phyloP scores from a whole-genome alignment of 768 basidiomycete species.

The Agrocybe pediades region DNA sequence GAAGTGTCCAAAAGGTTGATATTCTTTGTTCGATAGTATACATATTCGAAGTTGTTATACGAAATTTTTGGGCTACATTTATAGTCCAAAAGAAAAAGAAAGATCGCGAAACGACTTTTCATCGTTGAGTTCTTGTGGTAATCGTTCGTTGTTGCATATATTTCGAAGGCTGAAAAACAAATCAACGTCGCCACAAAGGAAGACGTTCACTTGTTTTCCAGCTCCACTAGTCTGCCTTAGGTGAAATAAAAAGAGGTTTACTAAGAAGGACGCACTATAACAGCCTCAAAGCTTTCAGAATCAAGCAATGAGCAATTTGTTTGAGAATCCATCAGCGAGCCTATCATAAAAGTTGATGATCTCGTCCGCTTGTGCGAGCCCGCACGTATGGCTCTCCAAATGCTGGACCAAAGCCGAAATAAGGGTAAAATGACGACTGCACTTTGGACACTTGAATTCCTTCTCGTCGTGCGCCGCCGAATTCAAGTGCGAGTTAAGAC shows the following conservation, averaged over 20 bases:
- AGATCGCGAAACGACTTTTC: too few species aligned
- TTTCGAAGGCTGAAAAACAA: constrained; percentile 9
- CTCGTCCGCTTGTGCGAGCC: constrained; percentile 28
- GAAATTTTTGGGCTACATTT: too few species aligned
- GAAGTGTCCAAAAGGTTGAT: too few species aligned
- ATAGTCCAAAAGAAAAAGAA: too few species aligned
- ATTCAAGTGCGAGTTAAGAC: constrained; percentile 36
- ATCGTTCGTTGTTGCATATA: too few species aligned
- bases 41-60: too few species aligned
- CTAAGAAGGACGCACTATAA: neutral
- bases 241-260: neutral
- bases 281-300: neutral
- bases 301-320: neutral
- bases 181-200: constrained; percentile 5
- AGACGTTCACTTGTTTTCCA: constrained; percentile 6
- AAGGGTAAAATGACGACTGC: constrained; percentile 31
- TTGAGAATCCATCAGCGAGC: constrained; percentile 19
- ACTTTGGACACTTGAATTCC: constrained; percentile 46
- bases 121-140: too few species aligned
- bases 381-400: constrained; percentile 40
- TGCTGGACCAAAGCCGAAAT: constrained; percentile 44
- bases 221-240: constrained; percentile 1
- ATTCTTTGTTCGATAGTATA: too few species aligned
- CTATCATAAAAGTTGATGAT: constrained; percentile 27
- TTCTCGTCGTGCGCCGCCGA: constrained; percentile 38